Base-by-base conservation (phyloP, 495 filamentous ascomycete species). In the Eremomyces bilateralis region DNA sequence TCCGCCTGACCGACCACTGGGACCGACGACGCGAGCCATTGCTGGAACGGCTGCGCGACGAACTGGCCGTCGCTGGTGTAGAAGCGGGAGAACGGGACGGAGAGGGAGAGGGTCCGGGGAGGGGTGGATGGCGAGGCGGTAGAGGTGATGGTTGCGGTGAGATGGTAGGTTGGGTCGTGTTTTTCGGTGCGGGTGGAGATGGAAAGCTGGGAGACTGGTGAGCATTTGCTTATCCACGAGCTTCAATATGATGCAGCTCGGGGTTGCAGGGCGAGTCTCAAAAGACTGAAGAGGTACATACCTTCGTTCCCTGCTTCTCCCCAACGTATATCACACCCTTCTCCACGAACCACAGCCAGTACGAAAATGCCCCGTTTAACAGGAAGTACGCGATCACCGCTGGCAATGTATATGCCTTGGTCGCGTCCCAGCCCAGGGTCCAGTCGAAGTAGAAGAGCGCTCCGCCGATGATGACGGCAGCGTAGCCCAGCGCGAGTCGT, bases 391-490 rank as follows among this genome's bases (percentile, higher is more conserved):
- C 42, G 10, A 63, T 60, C 3, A 95, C 90, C 0, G 82, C 80
- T 24, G 62, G 63, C 6, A 78, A 60, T 18, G 84, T 93, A 44
- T 65, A 66, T 34, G 58, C 61, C 45, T 79, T 85, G 13, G 81
- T 84, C 22, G 55, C 53, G 31, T 93, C 82, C 65, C 85, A 95
- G 37, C 83, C 83, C 21, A 84, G 58, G 43, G 73, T 78, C 57
- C 81, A 91, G 63, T 97, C 88, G 49, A 76, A 82, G 45, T 72
- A 73, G 66, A 95, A 94, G 35, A 75, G 79, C 28, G 69, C 71
- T 15, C 61, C 84, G 13, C 80, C 70, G 42, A 94, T 73, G 17
- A 59, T 50, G 45, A 94, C 80, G 40, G 82, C 82, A 15, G 63
- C 53, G 58, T 88, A 95, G 30, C 90, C 85, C 0, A 97, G 54